A percentile compares a stretch with the other conserved stretches of the same genome.
Evolutionary conservation across 352 stramenopile genomes (phyloP).

Genomic region (Globisporangium cederbergense): DNA sequence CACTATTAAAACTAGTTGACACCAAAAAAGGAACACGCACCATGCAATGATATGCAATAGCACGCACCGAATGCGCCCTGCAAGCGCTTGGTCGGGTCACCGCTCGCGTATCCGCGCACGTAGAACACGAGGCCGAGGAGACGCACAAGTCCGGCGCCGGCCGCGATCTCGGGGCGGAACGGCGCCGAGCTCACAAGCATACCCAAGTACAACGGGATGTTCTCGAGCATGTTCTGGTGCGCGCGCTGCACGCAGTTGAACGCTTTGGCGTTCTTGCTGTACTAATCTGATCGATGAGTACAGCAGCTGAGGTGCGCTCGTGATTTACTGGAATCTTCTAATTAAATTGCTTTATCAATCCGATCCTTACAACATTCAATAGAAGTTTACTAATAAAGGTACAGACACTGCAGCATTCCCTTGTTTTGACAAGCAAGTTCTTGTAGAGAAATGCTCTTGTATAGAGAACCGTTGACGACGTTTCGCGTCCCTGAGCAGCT

Average conservation of each 20-base stretch:
- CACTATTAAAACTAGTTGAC: background rate
- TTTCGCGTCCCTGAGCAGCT: constrained; percentile 1
- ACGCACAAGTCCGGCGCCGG: background rate
- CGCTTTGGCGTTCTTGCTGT: constrained; percentile 54
- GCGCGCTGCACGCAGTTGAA: constrained; percentile 91
- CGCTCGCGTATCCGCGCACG: background rate
- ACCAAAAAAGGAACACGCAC: background rate
- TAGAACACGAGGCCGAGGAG: background rate
- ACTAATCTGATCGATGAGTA: too few relatives aligned
- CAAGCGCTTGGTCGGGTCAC: background rate
- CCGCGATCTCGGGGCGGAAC: constrained; percentile 14
- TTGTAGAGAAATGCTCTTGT: constrained; percentile 6
- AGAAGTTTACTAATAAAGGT: background rate
- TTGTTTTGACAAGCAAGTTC: constrained; percentile 1
- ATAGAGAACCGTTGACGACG: constrained; percentile 1
- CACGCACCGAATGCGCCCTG: background rate
- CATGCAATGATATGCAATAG: background rate
- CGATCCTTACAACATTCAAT: background rate
- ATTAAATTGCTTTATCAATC: background rate
- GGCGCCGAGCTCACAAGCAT: background rate
- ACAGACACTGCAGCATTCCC: background rate
- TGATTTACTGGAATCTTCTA: too few relatives aligned
- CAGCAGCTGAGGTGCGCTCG: too few relatives aligned
- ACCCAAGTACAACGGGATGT: constrained; percentile 52
- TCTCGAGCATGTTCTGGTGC: constrained; percentile 92